Base-by-base conservation (phyloP, 768 basidiomycete species). In the Rhizopogon vulgaris region DNA sequence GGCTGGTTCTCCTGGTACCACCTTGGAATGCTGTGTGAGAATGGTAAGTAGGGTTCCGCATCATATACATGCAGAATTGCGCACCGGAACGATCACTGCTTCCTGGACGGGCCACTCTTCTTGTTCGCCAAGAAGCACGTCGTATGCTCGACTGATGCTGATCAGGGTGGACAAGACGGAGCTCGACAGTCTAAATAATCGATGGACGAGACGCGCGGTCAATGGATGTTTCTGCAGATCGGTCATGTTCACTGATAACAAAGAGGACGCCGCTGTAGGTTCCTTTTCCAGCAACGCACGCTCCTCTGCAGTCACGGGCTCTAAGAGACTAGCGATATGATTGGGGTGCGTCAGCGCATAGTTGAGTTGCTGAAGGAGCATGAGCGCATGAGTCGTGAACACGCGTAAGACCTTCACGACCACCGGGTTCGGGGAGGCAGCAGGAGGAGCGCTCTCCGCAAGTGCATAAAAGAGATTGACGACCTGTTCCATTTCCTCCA, bases 261-360 rank as follows among this genome's bases (percentile, higher is more conserved):
- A 57, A 28, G 69, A 73, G 7, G 68, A 55, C 11, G 60, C 28
- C 22, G 61, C 57, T 46, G 60, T 60, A 11, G 66, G 58, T 41
- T 87, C 85, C 55, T 83, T 84, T 59, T 93, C 87, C 43, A 90
- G 73, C 45, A 74, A 73, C 0, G 69, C 68, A 6, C 86, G 79
- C 59, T 95, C 94, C 10, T 91, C 90, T 2, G 77, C 64, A 0
- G 87, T 86, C 12, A 89, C 75, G 6, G 91, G 85, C 52, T 94
- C 90, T 58, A 94, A 73, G 25, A 90, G 73, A 57, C 84, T 85
- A 1, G 86, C 83, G 11, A 96, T 77, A 59, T 93, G 86, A 60
- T 94, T 89, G 6, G 94, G 94, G 66, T 97, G 94, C 0, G 90
- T 86, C 42, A 95, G 75, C 0, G 90, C 88, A 57, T 94, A 93